A percentile compares a stretch with the other conserved stretches of the same genome.
These are phyloP conservation scores for Neurospora sublineolata DNA, from an alignment of 495 filamentous ascomycete species.

Conservation along the genomic window DNA sequence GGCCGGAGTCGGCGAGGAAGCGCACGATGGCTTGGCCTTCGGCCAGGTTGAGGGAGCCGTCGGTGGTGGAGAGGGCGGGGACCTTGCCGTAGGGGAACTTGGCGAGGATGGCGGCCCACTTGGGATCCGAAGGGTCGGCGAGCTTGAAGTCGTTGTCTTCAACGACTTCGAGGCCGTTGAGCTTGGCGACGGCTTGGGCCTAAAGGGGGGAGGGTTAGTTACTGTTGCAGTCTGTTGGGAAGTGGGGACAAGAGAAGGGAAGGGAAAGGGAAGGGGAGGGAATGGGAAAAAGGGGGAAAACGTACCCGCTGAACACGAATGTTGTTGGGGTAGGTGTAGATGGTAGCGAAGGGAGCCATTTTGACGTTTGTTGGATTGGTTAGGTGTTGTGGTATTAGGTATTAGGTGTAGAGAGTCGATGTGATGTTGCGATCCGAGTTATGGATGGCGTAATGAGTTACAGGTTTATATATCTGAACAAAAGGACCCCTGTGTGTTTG, in stretches of 20 bases:
- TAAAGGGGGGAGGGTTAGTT: constrained; percentile 10
- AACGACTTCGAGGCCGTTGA: constrained; percentile 39
- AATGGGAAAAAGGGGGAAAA: background rate
- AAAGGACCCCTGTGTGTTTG: background rate
- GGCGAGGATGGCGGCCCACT: constrained; percentile 36
- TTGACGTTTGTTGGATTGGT: background rate
- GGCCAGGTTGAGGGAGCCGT: constrained; percentile 35
- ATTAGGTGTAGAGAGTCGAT: background rate
- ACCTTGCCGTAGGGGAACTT: constrained; percentile 55
- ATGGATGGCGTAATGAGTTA: background rate
- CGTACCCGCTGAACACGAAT: constrained; percentile 39
- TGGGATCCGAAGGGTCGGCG: constrained; percentile 25
- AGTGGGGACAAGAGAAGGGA: background rate
- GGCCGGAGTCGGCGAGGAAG: constrained; percentile 43
- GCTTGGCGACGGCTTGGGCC: constrained; percentile 39
- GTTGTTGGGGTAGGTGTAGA: constrained; percentile 37
- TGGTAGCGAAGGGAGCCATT: constrained; percentile 45
- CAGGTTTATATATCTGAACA: background rate
- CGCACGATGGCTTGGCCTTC: constrained; percentile 46
- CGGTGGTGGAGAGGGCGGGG: constrained; percentile 43
- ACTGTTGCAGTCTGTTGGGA: too few species aligned
- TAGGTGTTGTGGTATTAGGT: background rate
- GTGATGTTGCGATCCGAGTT: background rate
- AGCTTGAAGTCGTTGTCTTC: constrained; percentile 29
- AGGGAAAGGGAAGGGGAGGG: background rate